Conservation (phyloP, 75 land plant genomes). For the Pinus albicaulis region DNA sequence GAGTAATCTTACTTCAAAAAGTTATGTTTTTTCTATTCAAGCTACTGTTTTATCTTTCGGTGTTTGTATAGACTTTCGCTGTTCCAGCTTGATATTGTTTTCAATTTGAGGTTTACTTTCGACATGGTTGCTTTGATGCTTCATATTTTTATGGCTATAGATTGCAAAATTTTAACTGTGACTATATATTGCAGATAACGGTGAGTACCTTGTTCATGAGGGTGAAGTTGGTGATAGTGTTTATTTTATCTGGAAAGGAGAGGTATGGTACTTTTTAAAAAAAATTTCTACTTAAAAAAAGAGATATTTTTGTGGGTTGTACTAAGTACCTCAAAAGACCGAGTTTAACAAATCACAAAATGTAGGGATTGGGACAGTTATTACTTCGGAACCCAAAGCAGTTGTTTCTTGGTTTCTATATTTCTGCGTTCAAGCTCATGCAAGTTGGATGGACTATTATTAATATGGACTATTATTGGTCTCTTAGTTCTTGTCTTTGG, state of each 20-base stretch:
- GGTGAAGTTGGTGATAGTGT: constrained; percentile 74
- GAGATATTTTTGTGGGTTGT: too few species aligned
- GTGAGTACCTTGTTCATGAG: constrained; percentile 66
- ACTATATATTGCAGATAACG: constrained; percentile 35
- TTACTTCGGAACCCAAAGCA: neutral
- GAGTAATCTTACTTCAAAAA: constrained; percentile 2
- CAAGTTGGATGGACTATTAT: too few species aligned
- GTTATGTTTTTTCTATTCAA: neutral
- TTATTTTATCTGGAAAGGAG: constrained; percentile 89
- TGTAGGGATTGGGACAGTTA: neutral
- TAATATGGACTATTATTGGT: too few species aligned
- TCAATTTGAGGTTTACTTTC: neutral
- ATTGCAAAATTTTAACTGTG: constrained; percentile 1
- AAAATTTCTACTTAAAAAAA: too few species aligned
- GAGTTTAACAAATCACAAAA: neutral
- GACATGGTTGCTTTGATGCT: neutral
- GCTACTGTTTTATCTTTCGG: neutral
- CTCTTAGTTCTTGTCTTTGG: too few species aligned
- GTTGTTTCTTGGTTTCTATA: neutral
- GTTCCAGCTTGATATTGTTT: neutral
- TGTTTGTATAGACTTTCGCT: neutral
- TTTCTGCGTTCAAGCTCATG: too few species aligned
- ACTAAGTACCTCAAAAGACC: too few species aligned
- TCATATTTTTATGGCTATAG: neutral
- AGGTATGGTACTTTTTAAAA: constrained; percentile 32